Evolutionary conservation across 2,329 filamentous ascomycete genomes (phyloP), one percentile per base, ranked within the genome.

Genomic region (Sclerotinia borealis): DNA sequence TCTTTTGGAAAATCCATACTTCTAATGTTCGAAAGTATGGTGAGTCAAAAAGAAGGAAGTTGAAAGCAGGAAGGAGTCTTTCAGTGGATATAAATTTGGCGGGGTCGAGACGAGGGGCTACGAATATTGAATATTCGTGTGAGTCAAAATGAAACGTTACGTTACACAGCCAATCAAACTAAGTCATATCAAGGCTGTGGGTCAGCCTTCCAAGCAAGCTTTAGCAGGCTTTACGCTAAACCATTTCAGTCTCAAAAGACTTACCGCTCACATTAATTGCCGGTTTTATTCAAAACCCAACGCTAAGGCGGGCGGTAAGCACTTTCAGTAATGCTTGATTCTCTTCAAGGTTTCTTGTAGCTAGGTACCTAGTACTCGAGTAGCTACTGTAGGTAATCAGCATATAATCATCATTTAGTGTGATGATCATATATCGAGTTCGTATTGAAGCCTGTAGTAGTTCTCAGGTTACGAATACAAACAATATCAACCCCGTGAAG

Each of bases 1-100:
- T 59, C 56, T 49, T 22, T 48, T 36, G 56, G 43, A 3, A 59
- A 59, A 59, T 59, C 54, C 54, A 58, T 58, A 58, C 36, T 58
- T 58, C 27, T n/a, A 34, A 10, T n/a, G 43, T n/a, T 58, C 36
- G 34, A 41, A 45, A 22, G 22, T 36, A 58, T 58, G 39, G 54
- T 22, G n/a, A 34, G 27, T 45, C 29, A 45, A 15, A 34, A 25
- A 39, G 41, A 25, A 22, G 27, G 41, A 25, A 22, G 27, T 45
- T 45, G n/a, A 41, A 45, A 34, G 54, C 13, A 58, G 54, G 54
- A 45, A 34, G 54, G n/a, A 58, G 54, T 34, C 43, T 39, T 39
- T 15, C 39, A 34, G 39, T 36, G 54, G 29, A 58, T 45, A 34
- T 45, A 58, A 36, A 45, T 25, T 45, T 58, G 54, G 54, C 54